These are phyloP conservation scores for Pholiota molesta DNA, from an alignment of 768 basidiomycete species.

Conservation along the genomic window DNA sequence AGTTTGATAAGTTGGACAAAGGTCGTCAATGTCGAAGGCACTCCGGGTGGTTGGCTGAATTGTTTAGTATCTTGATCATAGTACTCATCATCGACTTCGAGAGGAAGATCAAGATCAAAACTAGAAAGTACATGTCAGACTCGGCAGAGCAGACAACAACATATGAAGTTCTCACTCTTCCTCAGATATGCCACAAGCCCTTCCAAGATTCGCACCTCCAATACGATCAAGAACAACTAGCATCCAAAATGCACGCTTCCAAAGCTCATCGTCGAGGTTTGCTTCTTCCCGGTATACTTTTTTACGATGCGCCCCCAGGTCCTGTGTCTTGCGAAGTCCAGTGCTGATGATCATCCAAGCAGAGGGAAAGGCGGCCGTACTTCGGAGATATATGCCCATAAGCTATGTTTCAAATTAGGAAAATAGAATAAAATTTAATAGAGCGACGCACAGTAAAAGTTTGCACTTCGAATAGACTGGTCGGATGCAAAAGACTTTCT, in stretches of 20 bases:
- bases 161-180: slow-evolving; percentile 57
- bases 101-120: slow-evolving; percentile 80
- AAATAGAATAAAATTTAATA: not conserved
- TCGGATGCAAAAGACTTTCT: slow-evolving; percentile 55
- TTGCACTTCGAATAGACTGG: slow-evolving; percentile 66
- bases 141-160: slow-evolving; percentile 1
- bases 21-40: slow-evolving; percentile 57
- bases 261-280: slow-evolving; percentile 65
- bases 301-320: slow-evolving; percentile 76
- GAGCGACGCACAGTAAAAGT: slow-evolving; percentile 32
- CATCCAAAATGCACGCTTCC: slow-evolving; percentile 82
- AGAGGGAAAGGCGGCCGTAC: slow-evolving; percentile 48
- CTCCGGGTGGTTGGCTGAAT: slow-evolving; percentile 69
- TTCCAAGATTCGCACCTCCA: slow-evolving; percentile 53
- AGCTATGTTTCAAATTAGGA: slow-evolving; percentile 35
- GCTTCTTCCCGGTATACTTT: slow-evolving; percentile 52
- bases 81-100: slow-evolving; percentile 83
- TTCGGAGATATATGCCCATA: slow-evolving; percentile 56
- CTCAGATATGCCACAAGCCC: slow-evolving; percentile 58
- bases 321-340: slow-evolving; percentile 67
- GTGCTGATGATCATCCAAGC: slow-evolving; percentile 58
- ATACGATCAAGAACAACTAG: slow-evolving; percentile 64
- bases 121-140: slow-evolving; percentile 36
- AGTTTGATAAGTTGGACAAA: slow-evolving; percentile 71
- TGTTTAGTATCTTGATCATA: slow-evolving; percentile 62